Evolutionary conservation across 176 grass and related monocot species (phyloP).

Genomic region (Chloris gayana): DNA sequence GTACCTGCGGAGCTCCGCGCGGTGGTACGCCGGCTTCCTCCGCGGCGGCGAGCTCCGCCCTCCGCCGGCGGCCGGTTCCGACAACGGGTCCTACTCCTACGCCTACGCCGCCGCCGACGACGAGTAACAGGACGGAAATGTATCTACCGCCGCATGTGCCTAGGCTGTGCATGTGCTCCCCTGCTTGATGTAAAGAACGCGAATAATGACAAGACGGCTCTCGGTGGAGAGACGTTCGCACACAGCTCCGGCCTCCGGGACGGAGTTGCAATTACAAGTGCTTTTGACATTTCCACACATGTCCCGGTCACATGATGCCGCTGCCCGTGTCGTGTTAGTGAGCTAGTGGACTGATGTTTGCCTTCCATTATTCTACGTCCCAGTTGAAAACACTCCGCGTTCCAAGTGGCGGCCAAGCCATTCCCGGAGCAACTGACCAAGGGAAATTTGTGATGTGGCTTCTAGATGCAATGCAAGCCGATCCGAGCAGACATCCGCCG

Average conservation of each 20-base stretch:
- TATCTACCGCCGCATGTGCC: background rate
- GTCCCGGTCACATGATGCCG: background rate
- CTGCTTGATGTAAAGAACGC: background rate
- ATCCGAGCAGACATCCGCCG: background rate
- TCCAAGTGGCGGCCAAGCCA: background rate
- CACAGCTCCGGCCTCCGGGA: too few relatives aligned
- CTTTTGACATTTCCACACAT: background rate
- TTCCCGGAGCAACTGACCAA: background rate
- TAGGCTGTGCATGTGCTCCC: too few relatives aligned
- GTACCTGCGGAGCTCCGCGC: conserved; percentile 44
- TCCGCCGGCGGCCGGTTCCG: background rate
- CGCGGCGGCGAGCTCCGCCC: conserved; percentile 32
- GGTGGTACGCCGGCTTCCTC: conserved; percentile 73
- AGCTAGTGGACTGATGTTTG: background rate
- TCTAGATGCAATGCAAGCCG: background rate
- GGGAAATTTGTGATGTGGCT: background rate
- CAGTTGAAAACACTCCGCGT: background rate
- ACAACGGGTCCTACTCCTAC: background rate
- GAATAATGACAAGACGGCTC: background rate
- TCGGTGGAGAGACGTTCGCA: background rate
- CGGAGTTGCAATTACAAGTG: too few relatives aligned
- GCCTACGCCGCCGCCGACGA: background rate
- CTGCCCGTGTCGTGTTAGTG: background rate
- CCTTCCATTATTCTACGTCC: background rate
- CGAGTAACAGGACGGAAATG: background rate